Evolutionary conservation across 176 grass and related monocot species (phyloP), one percentile per base, ranked within the genome.

Genomic region (Musa troglodytarum): DNA sequence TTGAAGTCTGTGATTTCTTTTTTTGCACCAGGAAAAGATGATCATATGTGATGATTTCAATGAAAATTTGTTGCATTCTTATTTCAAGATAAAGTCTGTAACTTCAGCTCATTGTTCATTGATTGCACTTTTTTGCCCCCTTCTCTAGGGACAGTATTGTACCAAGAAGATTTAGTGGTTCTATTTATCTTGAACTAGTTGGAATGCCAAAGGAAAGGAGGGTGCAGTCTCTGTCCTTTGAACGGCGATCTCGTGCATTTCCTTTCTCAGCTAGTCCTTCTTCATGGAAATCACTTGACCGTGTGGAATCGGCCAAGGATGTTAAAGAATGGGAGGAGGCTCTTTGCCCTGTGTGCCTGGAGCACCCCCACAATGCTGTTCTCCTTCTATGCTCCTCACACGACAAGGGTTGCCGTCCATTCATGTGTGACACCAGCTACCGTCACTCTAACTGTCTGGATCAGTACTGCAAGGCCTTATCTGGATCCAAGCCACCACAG

Each of bases 331-430:
- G 93, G 93, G 89, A 90, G 55, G 87, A 92, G 17, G 85, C 88
- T 10, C 79, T 76, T 19, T 96, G 89, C 79, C 83, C 85, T 23
- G 93, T 96, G 49, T 96, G 93, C 80, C 92, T 96, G 93, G 93
- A 96, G 29, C 89, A 96, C 55, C 93, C 93, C 1, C 93, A 96
- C 85, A 92, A 92, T 4, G 85, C 93, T 1, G 85, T 96, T 50
- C 72, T 96, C 50, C 93, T 96, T 0, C 53, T 86, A 20, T 96
- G 93, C 63, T 92, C 93, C 0, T 92, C 93, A 1, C 76, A 88
- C 0, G 84, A 90, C 29, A 92, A 88, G 55, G 93, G 93, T 11
- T 96, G 93, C 74, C 93, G 82, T 49, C 85, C 93, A 34, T 96
- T 90, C 77, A 78, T 96, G 77, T 96, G 93, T 2, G 82, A 96